Base-by-base conservation (phyloP, 768 basidiomycete genomes). In the Phylloporus rhodoxanthus region DNA sequence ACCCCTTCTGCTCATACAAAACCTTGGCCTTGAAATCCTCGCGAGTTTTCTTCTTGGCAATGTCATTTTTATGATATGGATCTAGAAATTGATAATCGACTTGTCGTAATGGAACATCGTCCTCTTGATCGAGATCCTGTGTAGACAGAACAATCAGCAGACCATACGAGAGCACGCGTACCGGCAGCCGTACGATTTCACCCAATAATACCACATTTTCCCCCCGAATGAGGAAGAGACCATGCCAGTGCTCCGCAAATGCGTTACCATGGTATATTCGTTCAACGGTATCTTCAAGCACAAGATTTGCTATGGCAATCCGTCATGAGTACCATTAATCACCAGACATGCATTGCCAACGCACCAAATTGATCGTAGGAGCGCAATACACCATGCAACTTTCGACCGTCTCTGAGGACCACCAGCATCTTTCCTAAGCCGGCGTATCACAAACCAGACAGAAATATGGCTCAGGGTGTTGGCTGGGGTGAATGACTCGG, bases 301-400 rank as follows among this genome's bases (percentile, higher is more conserved):
- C 92, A 58, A 99, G 87, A 70, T 99, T 99, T 57, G 96, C 96
- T 99, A 62, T 38, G 44, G 43, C 47, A 47, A 37, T 20, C n/a
- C 21, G 39, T 36, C 33, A 41, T 54, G 32, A 45, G 42, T 20
- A 36, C 43, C 55, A 37, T 17, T 40, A 17, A 47, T 29, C 8
- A 28, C 29, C 19, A 33, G 40, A 33, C 48, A 19, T 29, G 30
- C 25, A 20, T 15, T 8, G 26, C 20, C 17, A 15, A 50, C 84
- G 61, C 69, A 98, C 96, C 96, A 60, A 97, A 99, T 64, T 99
- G 96, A 75, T 99, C 96, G 68, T 99, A 99, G 19, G 92, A 95
- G 49, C 96, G 76, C 59, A 99, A 73, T 43, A 99, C 95, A 37
- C 96, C 96, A 60, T 96, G 88, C 34, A 98, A 78, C 68, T 98